phyloP scores from a whole-genome alignment of 225 moss, liverwort and hornwort species.

The Rhytidiadelphus loreus region DNA sequence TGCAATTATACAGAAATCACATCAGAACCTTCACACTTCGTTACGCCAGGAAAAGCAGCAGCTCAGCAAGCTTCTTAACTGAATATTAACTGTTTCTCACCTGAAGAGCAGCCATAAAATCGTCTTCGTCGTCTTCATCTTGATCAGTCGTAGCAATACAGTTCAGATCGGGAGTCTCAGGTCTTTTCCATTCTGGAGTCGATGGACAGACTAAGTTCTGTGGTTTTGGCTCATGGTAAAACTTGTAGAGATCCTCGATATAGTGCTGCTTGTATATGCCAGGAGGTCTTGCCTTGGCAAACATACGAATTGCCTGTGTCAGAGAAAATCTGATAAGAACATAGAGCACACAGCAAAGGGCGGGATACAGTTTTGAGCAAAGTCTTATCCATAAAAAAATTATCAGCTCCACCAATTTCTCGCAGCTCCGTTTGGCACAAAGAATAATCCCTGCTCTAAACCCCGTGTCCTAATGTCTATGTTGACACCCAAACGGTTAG shows the following conservation, averaged over 20 bases:
- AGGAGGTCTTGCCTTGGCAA: slow-evolving; percentile 83
- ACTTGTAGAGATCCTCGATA: slow-evolving; percentile 80
- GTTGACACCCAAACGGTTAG: not conserved
- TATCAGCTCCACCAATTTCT: not conserved
- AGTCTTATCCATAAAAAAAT: not conserved
- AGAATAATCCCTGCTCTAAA: not conserved
- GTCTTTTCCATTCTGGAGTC: slow-evolving; percentile 96
- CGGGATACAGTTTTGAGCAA: not conserved
- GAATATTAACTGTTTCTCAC: slow-evolving; percentile 4
- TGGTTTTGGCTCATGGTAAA: slow-evolving; percentile 81
- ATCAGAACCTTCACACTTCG: not conserved
- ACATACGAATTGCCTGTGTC: slow-evolving; percentile 62
- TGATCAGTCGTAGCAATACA: slow-evolving; percentile 70
- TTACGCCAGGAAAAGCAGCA: not conserved
- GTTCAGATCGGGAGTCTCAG: slow-evolving; percentile 79
- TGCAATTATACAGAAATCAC: not conserved
- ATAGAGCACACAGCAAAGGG: not conserved
- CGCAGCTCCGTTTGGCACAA: not conserved
- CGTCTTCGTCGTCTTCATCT: slow-evolving; percentile 87
- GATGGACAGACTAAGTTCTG: slow-evolving; percentile 60
- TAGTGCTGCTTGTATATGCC: slow-evolving; percentile 98
- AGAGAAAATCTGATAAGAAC: slow-evolving; percentile 4
- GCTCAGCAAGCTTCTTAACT: not conserved
- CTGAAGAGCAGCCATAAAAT: slow-evolving; percentile 85
- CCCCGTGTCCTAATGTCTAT: not conserved